Evolutionary conservation across 2,329 filamentous ascomycete species (phyloP), one percentile per base, ranked within the genome.

Genomic region (Huntiella bhutanensis): DNA sequence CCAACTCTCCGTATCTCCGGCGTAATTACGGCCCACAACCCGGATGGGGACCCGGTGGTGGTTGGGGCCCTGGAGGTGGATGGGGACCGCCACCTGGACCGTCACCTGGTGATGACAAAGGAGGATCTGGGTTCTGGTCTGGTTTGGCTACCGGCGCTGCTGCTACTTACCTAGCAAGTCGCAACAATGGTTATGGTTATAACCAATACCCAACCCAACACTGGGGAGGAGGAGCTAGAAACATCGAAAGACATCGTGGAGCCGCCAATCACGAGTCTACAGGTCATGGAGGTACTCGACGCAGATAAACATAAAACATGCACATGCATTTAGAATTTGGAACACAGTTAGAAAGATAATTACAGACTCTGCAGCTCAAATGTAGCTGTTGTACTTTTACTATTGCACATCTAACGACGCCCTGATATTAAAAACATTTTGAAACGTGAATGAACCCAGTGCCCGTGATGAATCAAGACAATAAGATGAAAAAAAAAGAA

Each of bases 41-140:
- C 8, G 54, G 52, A 4, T 54, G 54, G 22, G 55, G 53, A 6
- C 60, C 61, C 33, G 59, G 60, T 11, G n/a, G n/a, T 13, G 37
- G 44, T 10, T 46, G 40, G 33, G 45, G 45, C 4, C 12, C 11
- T 57, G 60, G 45, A 32, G 36, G 13, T 12, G 64, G 66, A 34
- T 64, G 63, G 54, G 57, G 56, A 12, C 37, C 16, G 44, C 22
- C 37, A 33, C 22, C 19, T 28, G 22, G 22, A 28, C 6, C 22
- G 2, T 2, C 6, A 28, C 6, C 22, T 28, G 22, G 22, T 28
- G 22, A 28, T 28, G 22, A 28, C 8, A 28, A 28, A 10, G 22
- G 22, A 79, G 68, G 69, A 43, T 80, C 81, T 4, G 82, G 82
- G 1, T 85, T 86, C 61, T 86, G 80, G 80, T 71, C 66, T 13